Evolutionary conservation across 192 early-diverging fungal species (phyloP).

Genomic region (Backusella macrospora): DNA sequence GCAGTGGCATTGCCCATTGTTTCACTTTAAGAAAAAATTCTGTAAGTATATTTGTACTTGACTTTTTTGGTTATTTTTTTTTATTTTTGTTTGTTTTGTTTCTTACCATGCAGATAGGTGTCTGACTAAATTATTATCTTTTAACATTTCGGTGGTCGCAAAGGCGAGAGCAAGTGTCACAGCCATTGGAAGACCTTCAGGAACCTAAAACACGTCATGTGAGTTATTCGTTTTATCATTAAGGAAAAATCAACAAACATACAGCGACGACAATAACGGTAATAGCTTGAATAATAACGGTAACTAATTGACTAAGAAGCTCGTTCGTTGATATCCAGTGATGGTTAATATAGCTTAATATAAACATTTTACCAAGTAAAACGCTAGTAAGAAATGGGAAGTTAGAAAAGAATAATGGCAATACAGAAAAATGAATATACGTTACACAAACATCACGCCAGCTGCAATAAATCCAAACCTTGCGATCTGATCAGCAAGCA

Average conservation of each 20-base stretch:
- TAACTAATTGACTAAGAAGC: slow-evolving; percentile 63
- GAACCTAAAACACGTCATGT: slow-evolving; percentile 32
- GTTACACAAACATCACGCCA: slow-evolving; percentile 71
- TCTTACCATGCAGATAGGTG: slow-evolving; percentile 64
- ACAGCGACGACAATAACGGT: slow-evolving; percentile 80
- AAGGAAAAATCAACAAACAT: slow-evolving; percentile 12
- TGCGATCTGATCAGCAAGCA: slow-evolving; percentile 91
- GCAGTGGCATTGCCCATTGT: slow-evolving; percentile 84
- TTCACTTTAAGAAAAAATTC: slow-evolving; percentile 49
- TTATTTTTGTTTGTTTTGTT: not conserved
- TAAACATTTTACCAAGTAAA: slow-evolving; percentile 65
- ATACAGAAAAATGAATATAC: not conserved
- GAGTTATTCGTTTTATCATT: slow-evolving; percentile 17
- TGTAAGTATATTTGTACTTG: not conserved
- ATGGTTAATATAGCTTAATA: slow-evolving; percentile 55
- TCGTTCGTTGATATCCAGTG: slow-evolving; percentile 56
- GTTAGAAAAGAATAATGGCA: not conserved
- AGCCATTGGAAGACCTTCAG: slow-evolving; percentile 88
- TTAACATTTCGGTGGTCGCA: slow-evolving; percentile 82
- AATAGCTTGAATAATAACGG: slow-evolving; percentile 80
- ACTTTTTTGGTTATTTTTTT: slow-evolving; percentile 7
- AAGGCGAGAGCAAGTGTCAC: slow-evolving; percentile 86
- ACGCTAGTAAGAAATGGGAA: slow-evolving; percentile 21
- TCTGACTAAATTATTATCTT: slow-evolving; percentile 82
- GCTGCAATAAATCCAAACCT: slow-evolving; percentile 88